Conservation (phyloP, 306 rosid species). For the Citrullus amarus region DNA sequence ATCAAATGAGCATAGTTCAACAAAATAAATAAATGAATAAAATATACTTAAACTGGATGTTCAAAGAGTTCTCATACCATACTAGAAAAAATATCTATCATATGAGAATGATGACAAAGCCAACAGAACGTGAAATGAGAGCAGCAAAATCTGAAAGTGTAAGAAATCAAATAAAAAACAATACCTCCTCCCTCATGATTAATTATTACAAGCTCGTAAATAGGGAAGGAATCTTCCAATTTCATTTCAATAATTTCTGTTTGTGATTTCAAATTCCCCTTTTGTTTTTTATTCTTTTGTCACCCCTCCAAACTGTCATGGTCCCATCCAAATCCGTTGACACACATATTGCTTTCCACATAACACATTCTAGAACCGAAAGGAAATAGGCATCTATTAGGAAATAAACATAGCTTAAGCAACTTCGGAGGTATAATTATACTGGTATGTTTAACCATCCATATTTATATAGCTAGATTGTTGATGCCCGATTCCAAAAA, state of each 20-base stretch:
- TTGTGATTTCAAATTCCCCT: neutral
- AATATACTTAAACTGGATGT: too few species aligned
- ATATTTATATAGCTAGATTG: too few species aligned
- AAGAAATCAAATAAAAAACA: neutral
- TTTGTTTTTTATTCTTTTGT: neutral
- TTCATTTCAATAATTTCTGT: neutral
- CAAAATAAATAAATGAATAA: too few species aligned
- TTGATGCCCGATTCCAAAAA: too few species aligned
- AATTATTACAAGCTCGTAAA: neutral
- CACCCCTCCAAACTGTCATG: neutral
- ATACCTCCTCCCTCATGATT: neutral
- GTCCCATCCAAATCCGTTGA: neutral
- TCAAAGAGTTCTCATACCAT: too few species aligned
- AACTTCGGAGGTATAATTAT: neutral
- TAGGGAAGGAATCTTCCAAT: neutral
- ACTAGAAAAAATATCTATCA: too few species aligned
- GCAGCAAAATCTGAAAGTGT: neutral
- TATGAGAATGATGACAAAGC: neutral
- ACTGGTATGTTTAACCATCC: neutral
- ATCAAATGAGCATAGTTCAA: too few species aligned
- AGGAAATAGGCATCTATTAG: too few species aligned
- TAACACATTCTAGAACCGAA: too few species aligned
- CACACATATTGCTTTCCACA: neutral
- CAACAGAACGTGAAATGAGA: neutral
- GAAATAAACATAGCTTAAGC: neutral